Evolutionary conservation across 2,329 filamentous ascomycete species (phyloP).

Genomic region (Hansfordia pulvinata): DNA sequence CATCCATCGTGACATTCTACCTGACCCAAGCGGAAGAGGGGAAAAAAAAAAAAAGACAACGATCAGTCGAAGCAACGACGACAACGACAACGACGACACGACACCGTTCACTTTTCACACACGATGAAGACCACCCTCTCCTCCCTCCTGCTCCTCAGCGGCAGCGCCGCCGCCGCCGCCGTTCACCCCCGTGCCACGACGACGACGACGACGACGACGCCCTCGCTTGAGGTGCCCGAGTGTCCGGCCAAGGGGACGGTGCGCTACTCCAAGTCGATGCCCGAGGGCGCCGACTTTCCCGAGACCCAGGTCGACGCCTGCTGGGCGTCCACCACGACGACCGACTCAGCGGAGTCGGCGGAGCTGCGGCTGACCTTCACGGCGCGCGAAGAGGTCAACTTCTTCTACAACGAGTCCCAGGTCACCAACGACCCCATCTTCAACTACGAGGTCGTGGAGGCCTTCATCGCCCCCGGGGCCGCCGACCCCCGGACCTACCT

Average conservation of each 20-base stretch:
- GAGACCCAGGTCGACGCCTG: slow-evolving; percentile 30
- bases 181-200: slow-evolving; percentile 1
- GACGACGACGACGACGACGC: slow-evolving; percentile 7
- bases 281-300: slow-evolving; percentile 24
- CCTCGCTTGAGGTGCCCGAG: slow-evolving; percentile 21
- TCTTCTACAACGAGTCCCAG: slow-evolving; percentile 27
- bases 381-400: slow-evolving; percentile 29
- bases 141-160: slow-evolving; percentile 1
- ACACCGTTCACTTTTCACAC: too few relatives aligned
- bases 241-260: slow-evolving; percentile 23
- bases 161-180: background rate
- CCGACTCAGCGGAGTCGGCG: too few relatives aligned
- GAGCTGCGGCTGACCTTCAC: too few relatives aligned
- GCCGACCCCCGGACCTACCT: slow-evolving; percentile 33
- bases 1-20: too few relatives aligned
- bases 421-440: slow-evolving; percentile 32
- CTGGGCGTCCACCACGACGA: slow-evolving; percentile 25
- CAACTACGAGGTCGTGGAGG: slow-evolving; percentile 36
- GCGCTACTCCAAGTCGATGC: slow-evolving; percentile 26
- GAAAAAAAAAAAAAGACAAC: too few relatives aligned
- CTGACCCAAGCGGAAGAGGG: too few relatives aligned
- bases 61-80: too few relatives aligned
- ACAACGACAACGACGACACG: too few relatives aligned
- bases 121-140: too few relatives aligned
- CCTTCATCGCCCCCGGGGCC: slow-evolving; percentile 30